Base-by-base conservation (phyloP, 2,329 filamentous ascomycete genomes). In the Penicillium thymicola region DNA sequence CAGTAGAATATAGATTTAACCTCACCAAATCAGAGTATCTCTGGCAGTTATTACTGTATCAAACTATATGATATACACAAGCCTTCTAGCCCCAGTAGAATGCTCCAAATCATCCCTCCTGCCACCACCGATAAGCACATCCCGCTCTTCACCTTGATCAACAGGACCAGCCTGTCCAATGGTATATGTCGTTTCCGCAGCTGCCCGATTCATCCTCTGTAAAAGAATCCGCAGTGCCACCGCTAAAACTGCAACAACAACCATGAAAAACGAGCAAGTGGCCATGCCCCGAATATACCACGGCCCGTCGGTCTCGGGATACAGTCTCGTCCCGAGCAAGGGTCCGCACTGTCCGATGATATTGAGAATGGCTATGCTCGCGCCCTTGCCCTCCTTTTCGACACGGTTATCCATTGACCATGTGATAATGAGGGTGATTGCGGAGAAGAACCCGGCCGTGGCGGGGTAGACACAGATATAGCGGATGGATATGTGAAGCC, bases 331-430 rank as follows among this genome's bases (percentile, higher is more conserved):
- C 16, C 86, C 87, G n/a, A 89, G 75, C 4, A 89, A 74, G 2
- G 90, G 90, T 0, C 90, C 90, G 61, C 86, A 87, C 75, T 95
- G 90, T 1, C 90, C 92, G 14, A 96, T 81, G 36, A 91, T 67
- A 72, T 96, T 92, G 68, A 97, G 73, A 32, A 96, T 79, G 1
- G 89, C 90, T 67, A 96, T 89, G 1, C 88, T 90, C 1, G 85
- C 85, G 0, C 90, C 90, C 63, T 89, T 88, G 7, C 85, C 83
- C 50, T 83, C 84, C 59, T 87, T 84, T 13, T 80, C 85, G 51
- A 82, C 76, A 69, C 94, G 89, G 72, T 96, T 96, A 70, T 96
- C 95, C 68, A 96, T 84, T 36, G 84, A 90, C 92, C 92, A 96
- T 2, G 90, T 88, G 55, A 96, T 89, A 63, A 92, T 88, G 32